Evolutionary conservation across 2,329 filamentous ascomycete species (phyloP).

Genomic region (Alternaria hordeiaustralica): DNA sequence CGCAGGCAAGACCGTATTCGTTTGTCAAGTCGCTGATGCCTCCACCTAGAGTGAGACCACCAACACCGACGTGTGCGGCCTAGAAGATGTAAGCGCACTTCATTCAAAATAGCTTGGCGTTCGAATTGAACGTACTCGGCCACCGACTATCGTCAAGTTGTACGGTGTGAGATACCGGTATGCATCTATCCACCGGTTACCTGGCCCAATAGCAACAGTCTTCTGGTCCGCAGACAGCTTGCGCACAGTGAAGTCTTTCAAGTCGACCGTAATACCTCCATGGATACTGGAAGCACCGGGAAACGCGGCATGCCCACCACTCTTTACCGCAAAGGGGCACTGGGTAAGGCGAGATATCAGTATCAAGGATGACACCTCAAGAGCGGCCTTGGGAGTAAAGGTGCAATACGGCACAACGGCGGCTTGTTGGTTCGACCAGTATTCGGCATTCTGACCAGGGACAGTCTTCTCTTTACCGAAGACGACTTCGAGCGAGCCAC

Average conservation of each 20-base stretch:
- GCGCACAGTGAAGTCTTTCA: background rate
- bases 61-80: slow-evolving; percentile 1
- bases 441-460: background rate
- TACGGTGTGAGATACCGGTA: background rate
- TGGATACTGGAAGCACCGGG: background rate
- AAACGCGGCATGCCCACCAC: background rate
- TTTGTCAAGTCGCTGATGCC: slow-evolving; percentile 9
- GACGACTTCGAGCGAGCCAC: background rate
- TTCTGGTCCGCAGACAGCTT: background rate
- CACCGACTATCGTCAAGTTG: background rate
- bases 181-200: background rate
- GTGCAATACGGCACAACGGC: background rate
- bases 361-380: background rate
- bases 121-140: background rate
- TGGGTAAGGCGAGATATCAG: background rate
- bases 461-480: background rate
- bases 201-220: background rate
- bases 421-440: background rate
- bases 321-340: background rate
- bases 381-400: background rate
- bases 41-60: slow-evolving; percentile 9
- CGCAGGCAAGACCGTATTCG: slow-evolving; percentile 2
- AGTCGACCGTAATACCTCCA: background rate
- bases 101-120: background rate
- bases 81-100: background rate